Percentiles rank a stretch among this genome's conserved stretches.
phyloP scores from a whole-genome alignment of 768 basidiomycete species.

The Lactifluus pinguis region DNA sequence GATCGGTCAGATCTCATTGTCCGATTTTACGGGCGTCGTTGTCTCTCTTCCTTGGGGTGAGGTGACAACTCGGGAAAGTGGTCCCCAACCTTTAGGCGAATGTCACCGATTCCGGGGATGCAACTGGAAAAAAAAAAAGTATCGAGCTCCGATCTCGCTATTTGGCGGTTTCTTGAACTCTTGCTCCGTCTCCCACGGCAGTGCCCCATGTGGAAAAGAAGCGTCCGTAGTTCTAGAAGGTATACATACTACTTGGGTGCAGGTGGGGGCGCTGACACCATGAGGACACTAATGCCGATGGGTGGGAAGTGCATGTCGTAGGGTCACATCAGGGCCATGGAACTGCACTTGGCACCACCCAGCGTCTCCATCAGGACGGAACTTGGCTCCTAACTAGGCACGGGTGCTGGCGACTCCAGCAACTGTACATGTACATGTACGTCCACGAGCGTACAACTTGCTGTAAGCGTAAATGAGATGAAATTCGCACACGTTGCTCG shows the following conservation, averaged over 20 bases:
- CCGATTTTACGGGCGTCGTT: background rate
- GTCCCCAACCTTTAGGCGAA: background rate
- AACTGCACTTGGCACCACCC: background rate
- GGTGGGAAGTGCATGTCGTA: constrained; percentile 11
- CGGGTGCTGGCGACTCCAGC: background rate
- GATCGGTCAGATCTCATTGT: constrained; percentile 5
- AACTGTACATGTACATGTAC: background rate
- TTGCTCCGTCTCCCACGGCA: constrained; percentile 12
- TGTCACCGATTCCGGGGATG: background rate
- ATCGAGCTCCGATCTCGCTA: constrained; percentile 1
- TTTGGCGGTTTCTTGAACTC: constrained; percentile 1
- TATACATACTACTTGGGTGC: constrained; percentile 2
- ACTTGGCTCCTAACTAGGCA: background rate
- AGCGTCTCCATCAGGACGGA: background rate
- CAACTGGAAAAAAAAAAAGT: background rate
- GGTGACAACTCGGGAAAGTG: background rate
- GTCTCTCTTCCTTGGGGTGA: background rate
- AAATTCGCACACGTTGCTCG: background rate
- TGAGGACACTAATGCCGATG: constrained; percentile 15
- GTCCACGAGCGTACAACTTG: background rate
- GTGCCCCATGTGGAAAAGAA: constrained; percentile 15
- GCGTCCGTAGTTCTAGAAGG: constrained; percentile 9
- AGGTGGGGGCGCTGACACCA: constrained; percentile 12
- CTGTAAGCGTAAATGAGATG: background rate
- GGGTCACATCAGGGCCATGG: background rate